A percentile compares a stretch with the other conserved stretches of the same genome.
These are phyloP conservation scores for Stramenopiles sp. DNA, from an alignment of 352 stramenopile genomes.

Conservation along the genomic window DNA sequence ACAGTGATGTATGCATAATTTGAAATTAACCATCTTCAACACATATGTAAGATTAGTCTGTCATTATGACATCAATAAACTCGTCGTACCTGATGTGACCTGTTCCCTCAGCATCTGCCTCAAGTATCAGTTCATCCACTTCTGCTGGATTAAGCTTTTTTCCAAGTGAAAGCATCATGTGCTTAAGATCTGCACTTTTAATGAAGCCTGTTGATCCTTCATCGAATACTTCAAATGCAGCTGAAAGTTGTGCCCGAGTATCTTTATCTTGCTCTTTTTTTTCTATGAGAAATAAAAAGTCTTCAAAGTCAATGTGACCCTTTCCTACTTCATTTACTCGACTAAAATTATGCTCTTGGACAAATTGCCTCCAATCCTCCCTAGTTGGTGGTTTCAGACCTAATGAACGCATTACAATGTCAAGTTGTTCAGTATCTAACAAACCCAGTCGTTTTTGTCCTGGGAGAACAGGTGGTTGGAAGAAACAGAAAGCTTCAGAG, in stretches of 20 bases:
- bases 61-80: conserved; percentile 99
- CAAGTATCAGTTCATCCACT: conserved; percentile 94
- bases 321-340: conserved; percentile 85
- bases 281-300: conserved; percentile 98
- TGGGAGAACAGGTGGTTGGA: no score
- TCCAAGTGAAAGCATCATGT: conserved; percentile 95
- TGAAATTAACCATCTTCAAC: conserved; percentile 2
- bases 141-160: conserved; percentile 94
- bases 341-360: conserved; percentile 97
- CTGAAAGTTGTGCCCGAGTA: conserved; percentile 86
- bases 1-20: no score
- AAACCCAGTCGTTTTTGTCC: no score
- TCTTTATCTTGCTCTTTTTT: conserved; percentile 96
- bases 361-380: no score
- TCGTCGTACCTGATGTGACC: conserved; percentile 98
- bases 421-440: conserved; percentile 37
- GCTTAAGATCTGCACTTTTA: conserved; percentile 72
- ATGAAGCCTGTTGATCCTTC: conserved; percentile 97
- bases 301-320: conserved; percentile 95
- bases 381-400: conserved; percentile 25
- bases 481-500: no score
- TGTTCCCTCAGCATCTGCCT: conserved; percentile 89
- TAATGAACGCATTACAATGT: conserved; percentile 87
- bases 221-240: conserved; percentile 85
- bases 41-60: conserved; percentile 35